A percentile compares a stretch with the other conserved stretches of the same genome.
phyloP scores from a whole-genome alignment of 768 basidiomycete genomes.

The Cyclocybe cylindracea region DNA sequence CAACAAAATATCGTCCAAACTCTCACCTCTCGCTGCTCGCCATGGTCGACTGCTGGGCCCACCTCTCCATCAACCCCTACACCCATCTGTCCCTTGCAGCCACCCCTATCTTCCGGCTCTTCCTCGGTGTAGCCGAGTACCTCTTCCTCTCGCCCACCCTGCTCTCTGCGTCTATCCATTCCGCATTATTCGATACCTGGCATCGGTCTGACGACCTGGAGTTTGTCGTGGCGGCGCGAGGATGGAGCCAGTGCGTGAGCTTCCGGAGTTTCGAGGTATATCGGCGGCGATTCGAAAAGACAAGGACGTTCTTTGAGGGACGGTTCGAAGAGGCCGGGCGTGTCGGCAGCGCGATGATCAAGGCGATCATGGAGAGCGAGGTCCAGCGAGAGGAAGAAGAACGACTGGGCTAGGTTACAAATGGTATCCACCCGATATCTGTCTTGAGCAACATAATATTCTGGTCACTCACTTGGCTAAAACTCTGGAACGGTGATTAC shows the following conservation, averaged over 20 bases:
- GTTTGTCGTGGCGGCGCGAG: constrained; percentile 90
- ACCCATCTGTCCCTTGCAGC: constrained; percentile 91
- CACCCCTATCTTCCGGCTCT: constrained; percentile 94
- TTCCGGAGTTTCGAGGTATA: constrained; percentile 94
- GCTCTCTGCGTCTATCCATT: constrained; percentile 51
- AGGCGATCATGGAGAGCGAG: constrained; percentile 74
- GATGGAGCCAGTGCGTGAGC: constrained; percentile 94
- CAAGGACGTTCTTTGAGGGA: constrained; percentile 79
- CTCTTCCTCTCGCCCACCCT: constrained; percentile 75
- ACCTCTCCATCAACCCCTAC: constrained; percentile 84
- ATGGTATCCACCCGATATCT: too few species aligned
- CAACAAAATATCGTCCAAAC: constrained; percentile 57
- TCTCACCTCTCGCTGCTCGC: constrained; percentile 93
- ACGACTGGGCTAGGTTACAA: background rate
- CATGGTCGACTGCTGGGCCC: constrained; percentile 99
- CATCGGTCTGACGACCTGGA: constrained; percentile 91
- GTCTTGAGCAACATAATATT: too few species aligned
- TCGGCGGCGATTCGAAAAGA: constrained; percentile 74
- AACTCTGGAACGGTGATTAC: too few species aligned
- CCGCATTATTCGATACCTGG: constrained; percentile 73
- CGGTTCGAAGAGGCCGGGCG: constrained; percentile 85
- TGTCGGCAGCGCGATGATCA: constrained; percentile 88
- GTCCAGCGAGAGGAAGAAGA: constrained; percentile 34
- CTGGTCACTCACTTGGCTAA: too few species aligned
- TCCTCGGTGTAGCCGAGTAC: constrained; percentile 96